Conservation (phyloP, 164 flowering plant genomes). For the Cinnamomum micranthum region DNA sequence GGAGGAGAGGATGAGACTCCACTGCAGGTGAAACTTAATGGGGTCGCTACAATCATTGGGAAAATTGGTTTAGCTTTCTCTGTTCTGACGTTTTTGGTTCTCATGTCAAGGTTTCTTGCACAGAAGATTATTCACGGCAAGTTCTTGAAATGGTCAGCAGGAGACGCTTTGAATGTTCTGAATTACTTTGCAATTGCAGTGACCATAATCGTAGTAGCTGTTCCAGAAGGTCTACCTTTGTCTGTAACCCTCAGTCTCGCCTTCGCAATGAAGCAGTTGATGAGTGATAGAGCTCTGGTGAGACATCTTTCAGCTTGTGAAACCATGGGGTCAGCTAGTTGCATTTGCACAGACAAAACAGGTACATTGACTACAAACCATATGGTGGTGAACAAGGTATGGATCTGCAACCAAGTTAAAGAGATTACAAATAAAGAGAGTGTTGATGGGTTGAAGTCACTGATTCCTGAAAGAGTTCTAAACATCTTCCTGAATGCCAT, state of each 20-base stretch:
- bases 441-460: constrained; percentile 14
- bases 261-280: constrained; percentile 51
- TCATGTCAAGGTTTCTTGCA: constrained; percentile 30
- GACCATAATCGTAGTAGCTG: constrained; percentile 55
- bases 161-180: constrained; percentile 35
- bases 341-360: constrained; percentile 57
- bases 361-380: constrained; percentile 57
- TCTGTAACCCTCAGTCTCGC: constrained; percentile 57
- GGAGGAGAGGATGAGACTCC: constrained; percentile 57
- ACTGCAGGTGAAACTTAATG: constrained; percentile 49
- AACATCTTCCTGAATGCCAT: constrained; percentile 35
- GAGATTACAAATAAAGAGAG: constrained; percentile 10
- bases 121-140: constrained; percentile 28
- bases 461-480: constrained; percentile 20
- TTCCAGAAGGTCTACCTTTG: constrained; percentile 52
- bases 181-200: constrained; percentile 48
- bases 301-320: constrained; percentile 54
- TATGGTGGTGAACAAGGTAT: constrained; percentile 40
- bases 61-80: constrained; percentile 43
- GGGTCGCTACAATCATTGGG: constrained; percentile 53
- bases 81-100: constrained; percentile 34
- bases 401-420: constrained; percentile 28
- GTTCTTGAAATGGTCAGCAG: constrained; percentile 31
- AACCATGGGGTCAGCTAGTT: constrained; percentile 54
- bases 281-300: constrained; percentile 45